Base-by-base conservation (phyloP, 768 basidiomycete genomes). In the Panaeolus papilionaceus region DNA sequence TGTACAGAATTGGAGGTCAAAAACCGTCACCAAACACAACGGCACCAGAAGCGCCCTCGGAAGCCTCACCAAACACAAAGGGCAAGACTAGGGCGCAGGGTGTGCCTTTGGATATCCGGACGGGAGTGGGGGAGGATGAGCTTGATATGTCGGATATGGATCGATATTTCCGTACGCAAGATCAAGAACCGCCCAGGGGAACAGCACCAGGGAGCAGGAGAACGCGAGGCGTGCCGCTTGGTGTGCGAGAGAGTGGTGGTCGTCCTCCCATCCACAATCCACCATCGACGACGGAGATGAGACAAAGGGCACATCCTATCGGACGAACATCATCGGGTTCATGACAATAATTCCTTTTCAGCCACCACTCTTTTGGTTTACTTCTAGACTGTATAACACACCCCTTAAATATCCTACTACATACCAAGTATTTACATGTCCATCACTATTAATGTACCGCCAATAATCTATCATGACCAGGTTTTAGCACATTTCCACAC, bases 1-100 rank as follows among this genome's bases (percentile, higher is more conserved):
- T 85, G 11, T 90, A 91, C 70, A 84, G 85, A 14, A 76, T 94
- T 23, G 88, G 90, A 0, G 82, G 80, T 68, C 77, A 75, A 28
- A 33, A 63, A 37, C 63, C 63, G n/a, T 7, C 58, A 8, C 61
- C 42, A 62, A 72, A 42, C 51, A 69, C 63, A 64, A 23, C 62
- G 54, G 66, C 73, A 11, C 64, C 65, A 45, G 42, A 73, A 45
- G 64, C 69, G 38, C 58, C 72, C 44, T 64, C 68, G 62, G 70
- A 71, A 28, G 63, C 16, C 7, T 33, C n/a, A 44, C 20, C 67
- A 70, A 16, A 61, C 70, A 42, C 26, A 47, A 42, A 40, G 39
- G 38, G 40, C 37, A 33, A 39, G 8, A 51, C 40, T 33, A 23
- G 20, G 10, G 61, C 33, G 18, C 63, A 39, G 5, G 44, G n/a